Conservation (phyloP, 2,329 filamentous ascomycete species). For the Dothiorella sarmentorum region DNA sequence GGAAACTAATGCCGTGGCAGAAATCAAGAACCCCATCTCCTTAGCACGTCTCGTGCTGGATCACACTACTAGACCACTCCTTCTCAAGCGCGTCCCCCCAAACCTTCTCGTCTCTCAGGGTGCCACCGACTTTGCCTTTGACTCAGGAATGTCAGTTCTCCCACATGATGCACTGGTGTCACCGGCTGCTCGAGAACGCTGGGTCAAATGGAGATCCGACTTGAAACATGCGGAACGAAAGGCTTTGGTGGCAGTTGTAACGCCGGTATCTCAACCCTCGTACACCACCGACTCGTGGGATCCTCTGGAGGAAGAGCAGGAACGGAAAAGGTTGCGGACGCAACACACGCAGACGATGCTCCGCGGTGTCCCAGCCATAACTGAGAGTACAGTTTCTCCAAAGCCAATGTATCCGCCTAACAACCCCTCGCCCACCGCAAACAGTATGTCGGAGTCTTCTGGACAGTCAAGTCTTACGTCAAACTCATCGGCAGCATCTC, state of each 20-base stretch:
- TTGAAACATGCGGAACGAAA: slow-evolving; percentile 59
- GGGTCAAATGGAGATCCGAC: slow-evolving; percentile 70
- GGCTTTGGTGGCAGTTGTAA: slow-evolving; percentile 28
- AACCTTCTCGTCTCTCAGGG: slow-evolving; percentile 87
- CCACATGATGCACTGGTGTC: slow-evolving; percentile 77
- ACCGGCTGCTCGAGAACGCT: slow-evolving; percentile 72
- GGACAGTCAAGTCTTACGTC: neutral
- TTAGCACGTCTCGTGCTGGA: slow-evolving; percentile 82
- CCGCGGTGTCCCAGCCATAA: slow-evolving; percentile 19
- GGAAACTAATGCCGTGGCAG: slow-evolving; percentile 45
- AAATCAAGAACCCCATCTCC: slow-evolving; percentile 88
- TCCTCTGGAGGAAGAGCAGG: slow-evolving; percentile 29
- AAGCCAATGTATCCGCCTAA: neutral
- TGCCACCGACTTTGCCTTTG: slow-evolving; percentile 78
- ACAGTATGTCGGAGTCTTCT: neutral
- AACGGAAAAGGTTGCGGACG: slow-evolving; percentile 33
- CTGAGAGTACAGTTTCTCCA: neutral
- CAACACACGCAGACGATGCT: slow-evolving; percentile 38
- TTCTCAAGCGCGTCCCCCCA: slow-evolving; percentile 82
- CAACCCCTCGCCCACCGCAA: neutral
- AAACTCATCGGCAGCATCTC: neutral
- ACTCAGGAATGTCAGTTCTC: slow-evolving; percentile 71
- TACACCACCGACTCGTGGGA: slow-evolving; percentile 20
- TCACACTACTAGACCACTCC: slow-evolving; percentile 70
- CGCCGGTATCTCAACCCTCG: neutral